Evolutionary conservation across 768 basidiomycete species (phyloP), one percentile per base, ranked within the genome.

Genomic region (Amanita pseudoporphyria): DNA sequence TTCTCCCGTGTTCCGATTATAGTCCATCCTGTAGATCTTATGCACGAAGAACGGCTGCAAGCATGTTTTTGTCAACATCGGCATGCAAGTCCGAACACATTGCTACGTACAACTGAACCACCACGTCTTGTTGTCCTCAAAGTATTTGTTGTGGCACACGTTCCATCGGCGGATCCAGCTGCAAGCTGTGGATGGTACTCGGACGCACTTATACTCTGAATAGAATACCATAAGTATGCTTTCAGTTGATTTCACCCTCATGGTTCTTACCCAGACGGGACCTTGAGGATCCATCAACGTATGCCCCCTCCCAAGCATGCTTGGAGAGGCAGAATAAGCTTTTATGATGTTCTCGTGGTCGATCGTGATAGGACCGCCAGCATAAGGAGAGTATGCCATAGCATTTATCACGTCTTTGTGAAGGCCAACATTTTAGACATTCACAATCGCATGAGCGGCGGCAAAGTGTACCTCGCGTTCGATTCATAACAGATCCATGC

Each of bases 161-260:
- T 71, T 0, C 95, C 95, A 64, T 98, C 95, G 1, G 88, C 80
- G 5, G 85, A 81, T 6, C 84, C 87, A 12, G 84, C 76, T 0
- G 85, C 87, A 4, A 95, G 65, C 61, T 92, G 88, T 4, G 91
- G 83, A 57, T 97, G 95, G 58, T 83, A 85, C 40, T 95, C 87
- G 0, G 93, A 95, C 1, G 81, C 71, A 49, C 74, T 69, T 24
- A 93, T 63, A 49, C 73, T 78, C 93, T 94, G 57, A 14, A 49
- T 9, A 19, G 30, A 24, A 30, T 22, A 24, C 51, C 9, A 47
- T 13, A 38, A 43, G 39, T 7, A 37, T 6, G 49, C n/a, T 24
- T 19, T 22, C 13, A 39, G n/a, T 38, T 12, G 9, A 41, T 5
- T 7, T 24, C 5, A n/a, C 4, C 12, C 10, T 13, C 9, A 3